Evolutionary conservation across 23 red algal genomes (phyloP).

Genomic region (Pyropia haitanensis): DNA sequence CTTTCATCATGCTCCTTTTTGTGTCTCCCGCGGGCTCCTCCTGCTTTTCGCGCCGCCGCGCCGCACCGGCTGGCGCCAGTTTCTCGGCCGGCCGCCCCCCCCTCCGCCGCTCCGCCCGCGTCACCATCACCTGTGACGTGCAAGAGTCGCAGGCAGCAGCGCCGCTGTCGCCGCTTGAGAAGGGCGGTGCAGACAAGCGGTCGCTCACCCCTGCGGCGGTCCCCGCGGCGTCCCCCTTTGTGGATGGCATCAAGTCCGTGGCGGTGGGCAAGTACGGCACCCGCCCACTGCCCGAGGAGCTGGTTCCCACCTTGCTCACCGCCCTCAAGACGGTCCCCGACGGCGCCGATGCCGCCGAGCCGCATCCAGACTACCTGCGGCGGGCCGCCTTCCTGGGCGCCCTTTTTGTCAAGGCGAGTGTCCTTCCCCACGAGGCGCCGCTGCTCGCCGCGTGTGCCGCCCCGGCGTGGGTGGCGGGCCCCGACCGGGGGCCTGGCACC

Average conservation of each 20-base stretch:
- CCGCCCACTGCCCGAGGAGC: slow-evolving; percentile 4
- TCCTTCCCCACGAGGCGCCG: slow-evolving; percentile 11
- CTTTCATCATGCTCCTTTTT: too few relatives aligned
- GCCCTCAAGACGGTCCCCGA: neutral
- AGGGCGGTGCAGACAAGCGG: too few relatives aligned
- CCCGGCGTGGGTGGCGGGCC: neutral
- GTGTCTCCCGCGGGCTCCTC: too few relatives aligned
- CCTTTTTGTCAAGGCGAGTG: slow-evolving; percentile 38
- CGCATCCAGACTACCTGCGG: slow-evolving; percentile 8
- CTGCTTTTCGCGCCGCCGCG: too few relatives aligned
- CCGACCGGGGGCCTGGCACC: neutral
- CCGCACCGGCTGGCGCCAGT: too few relatives aligned
- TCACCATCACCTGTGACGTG: too few relatives aligned
- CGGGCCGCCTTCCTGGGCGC: slow-evolving; percentile 51
- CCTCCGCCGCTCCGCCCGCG: too few relatives aligned
- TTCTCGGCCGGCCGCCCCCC: too few relatives aligned
- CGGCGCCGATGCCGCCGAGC: neutral
- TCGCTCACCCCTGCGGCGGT: too few relatives aligned
- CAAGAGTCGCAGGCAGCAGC: too few relatives aligned
- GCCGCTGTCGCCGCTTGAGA: too few relatives aligned
- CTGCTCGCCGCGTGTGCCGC: slow-evolving; percentile 15
- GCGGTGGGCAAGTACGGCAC: slow-evolving; percentile 68
- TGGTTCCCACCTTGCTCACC: slow-evolving; percentile 2
- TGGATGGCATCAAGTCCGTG: slow-evolving; percentile 52
- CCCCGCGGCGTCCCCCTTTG: slow-evolving; percentile 18